These are phyloP conservation scores for Hirschioporus abietinus DNA, from an alignment of 768 basidiomycete species.

Conservation along the genomic window DNA sequence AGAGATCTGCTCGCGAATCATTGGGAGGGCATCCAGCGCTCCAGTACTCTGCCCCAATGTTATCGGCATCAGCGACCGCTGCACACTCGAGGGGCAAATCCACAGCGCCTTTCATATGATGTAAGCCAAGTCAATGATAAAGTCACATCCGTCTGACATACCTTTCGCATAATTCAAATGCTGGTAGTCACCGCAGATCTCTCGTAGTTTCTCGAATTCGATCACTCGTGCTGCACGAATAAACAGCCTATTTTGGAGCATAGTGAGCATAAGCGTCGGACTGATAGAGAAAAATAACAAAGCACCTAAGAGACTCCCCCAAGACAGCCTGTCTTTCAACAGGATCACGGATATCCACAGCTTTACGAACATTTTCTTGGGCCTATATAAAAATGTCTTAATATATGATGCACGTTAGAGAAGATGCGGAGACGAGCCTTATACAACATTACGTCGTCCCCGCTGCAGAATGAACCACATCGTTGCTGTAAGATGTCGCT, in stretches of 20 bases:
- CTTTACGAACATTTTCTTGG: constrained; percentile 88
- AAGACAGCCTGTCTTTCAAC: constrained; percentile 75
- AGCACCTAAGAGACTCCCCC: constrained; percentile 81
- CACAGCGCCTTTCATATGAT: constrained; percentile 56
- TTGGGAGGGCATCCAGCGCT: constrained; percentile 48
- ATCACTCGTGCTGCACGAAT: constrained; percentile 82
- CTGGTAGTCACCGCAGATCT: constrained; percentile 87
- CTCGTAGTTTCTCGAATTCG: constrained; percentile 76
- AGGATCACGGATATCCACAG: constrained; percentile 72
- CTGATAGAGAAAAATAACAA: constrained; percentile 9
- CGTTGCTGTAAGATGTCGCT: constrained; percentile 91
- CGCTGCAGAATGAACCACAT: constrained; percentile 96
- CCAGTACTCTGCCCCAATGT: constrained; percentile 75
- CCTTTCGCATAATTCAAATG: constrained; percentile 80
- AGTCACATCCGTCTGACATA: constrained; percentile 22
- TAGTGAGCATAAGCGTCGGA: constrained; percentile 4
- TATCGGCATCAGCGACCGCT: constrained; percentile 67
- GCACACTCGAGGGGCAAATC: constrained; percentile 85
- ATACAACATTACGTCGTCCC: constrained; percentile 96
- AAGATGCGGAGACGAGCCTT: constrained; percentile 49
- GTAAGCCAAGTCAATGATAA: not conserved
- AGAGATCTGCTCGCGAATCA: constrained; percentile 54
- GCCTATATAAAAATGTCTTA: constrained; percentile 44
- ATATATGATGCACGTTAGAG: not conserved
- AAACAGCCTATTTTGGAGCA: constrained; percentile 57